These are phyloP conservation scores for Mycena vulgaris DNA, from an alignment of 768 basidiomycete species.

Conservation along the genomic window DNA sequence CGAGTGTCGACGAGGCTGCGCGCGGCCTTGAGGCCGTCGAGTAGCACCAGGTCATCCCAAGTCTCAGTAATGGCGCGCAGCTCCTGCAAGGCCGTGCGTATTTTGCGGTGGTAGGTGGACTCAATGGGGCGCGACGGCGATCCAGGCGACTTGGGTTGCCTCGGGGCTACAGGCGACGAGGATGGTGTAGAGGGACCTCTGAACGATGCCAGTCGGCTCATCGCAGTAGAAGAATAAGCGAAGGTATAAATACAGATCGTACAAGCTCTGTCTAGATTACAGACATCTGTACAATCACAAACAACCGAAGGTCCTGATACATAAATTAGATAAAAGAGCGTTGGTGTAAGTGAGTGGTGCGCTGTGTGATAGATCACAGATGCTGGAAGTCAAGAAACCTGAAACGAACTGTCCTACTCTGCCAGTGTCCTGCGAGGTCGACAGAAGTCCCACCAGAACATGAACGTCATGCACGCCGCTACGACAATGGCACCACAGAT, in stretches of 20 bases:
- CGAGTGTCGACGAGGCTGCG: conserved; percentile 81
- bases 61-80: conserved; percentile 72
- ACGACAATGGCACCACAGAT: conserved; percentile 40
- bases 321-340: conserved; percentile 30
- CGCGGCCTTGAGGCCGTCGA: conserved; percentile 86
- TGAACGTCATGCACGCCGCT: conserved; percentile 32
- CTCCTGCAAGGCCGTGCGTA: conserved; percentile 79
- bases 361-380: conserved; percentile 1
- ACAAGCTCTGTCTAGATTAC: neutral
- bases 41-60: conserved; percentile 88
- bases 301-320: neutral
- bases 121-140: conserved; percentile 71
- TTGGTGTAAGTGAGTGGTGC: conserved; percentile 7
- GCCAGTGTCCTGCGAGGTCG: conserved; percentile 1
- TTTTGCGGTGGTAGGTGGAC: conserved; percentile 86
- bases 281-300: neutral
- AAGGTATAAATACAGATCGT: too few species aligned
- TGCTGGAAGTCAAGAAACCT: neutral
- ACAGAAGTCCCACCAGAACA: conserved; percentile 33
- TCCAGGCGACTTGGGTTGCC: conserved; percentile 55
- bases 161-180: conserved; percentile 68
- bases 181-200: conserved; percentile 84
- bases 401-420: neutral
- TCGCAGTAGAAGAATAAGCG: conserved; percentile 10
- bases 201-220: conserved; percentile 80